Conservation (phyloP, 495 filamentous ascomycete species). For the Xylaria castorea region DNA sequence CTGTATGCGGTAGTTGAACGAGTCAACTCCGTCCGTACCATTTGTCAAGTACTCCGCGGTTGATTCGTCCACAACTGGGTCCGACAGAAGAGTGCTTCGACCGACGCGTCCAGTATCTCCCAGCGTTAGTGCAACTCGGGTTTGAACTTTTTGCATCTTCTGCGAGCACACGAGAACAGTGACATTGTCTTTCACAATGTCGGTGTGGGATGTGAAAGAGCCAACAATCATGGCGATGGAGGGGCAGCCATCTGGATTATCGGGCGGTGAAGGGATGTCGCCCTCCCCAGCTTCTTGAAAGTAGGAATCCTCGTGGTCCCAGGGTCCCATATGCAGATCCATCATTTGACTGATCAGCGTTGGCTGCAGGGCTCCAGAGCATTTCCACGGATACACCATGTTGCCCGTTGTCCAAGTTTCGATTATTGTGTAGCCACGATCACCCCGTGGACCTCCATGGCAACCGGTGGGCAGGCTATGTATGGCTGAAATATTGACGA, state of each 20-base stretch:
- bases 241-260: conserved; percentile 2
- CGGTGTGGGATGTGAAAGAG: no score
- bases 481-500: no score
- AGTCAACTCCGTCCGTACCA: conserved; percentile 1
- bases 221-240: not conserved
- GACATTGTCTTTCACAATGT: not conserved
- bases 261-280: not conserved
- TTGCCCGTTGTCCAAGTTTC: no score
- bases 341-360: no score
- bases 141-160: not conserved
- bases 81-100: not conserved
- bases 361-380: no score
- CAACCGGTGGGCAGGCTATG: no score
- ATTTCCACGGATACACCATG: no score
- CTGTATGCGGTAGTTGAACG: conserved; percentile 3
- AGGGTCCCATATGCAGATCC: no score
- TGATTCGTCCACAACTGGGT: not conserved
- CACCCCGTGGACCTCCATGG: not conserved
- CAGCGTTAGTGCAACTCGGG: not conserved
- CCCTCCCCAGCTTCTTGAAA: no score
- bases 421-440: no score
- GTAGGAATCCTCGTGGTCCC: no score
- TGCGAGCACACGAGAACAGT: not conserved
- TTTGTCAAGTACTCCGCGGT: not conserved
- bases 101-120: not conserved